A percentile compares a stretch with the other conserved stretches of the same genome.
Evolutionary conservation across 371 early-diverging fungal genomes (phyloP).

Genomic region (Mucor racemosus): DNA sequence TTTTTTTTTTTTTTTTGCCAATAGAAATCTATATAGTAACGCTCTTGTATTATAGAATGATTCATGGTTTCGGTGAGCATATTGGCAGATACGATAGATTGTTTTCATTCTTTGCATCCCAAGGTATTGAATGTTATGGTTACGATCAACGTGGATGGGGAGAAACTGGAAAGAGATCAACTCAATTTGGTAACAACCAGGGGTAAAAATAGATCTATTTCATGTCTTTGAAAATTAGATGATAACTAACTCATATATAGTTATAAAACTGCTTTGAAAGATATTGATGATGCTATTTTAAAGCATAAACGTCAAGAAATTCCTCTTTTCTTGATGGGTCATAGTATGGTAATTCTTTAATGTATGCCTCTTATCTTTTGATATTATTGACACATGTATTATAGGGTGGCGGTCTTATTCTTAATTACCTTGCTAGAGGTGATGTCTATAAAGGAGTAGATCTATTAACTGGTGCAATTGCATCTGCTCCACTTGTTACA

Average conservation of each 20-base stretch:
- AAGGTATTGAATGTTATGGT: constrained; percentile 60
- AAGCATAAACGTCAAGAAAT: constrained; percentile 41
- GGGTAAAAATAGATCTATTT: constrained; percentile 40
- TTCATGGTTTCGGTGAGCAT: constrained; percentile 77
- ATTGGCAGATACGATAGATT: constrained; percentile 62
- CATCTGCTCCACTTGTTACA: constrained; percentile 46
- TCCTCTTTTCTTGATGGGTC: constrained; percentile 68
- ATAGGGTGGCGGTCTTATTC: constrained; percentile 62
- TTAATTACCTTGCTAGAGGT: constrained; percentile 57
- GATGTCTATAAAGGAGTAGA: constrained; percentile 41
- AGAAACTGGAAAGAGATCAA: constrained; percentile 57
- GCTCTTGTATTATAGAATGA: constrained; percentile 45
- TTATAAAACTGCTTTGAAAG: constrained; percentile 44
- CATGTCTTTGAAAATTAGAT: not conserved
- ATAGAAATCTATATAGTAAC: not conserved
- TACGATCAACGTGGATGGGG: constrained; percentile 76
- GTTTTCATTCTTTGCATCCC: constrained; percentile 54
- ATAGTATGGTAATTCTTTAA: constrained; percentile 56
- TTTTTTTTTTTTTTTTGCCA: not conserved
- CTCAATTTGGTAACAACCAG: constrained; percentile 56
- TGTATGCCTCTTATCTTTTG: not conserved
- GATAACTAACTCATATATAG: constrained; percentile 13
- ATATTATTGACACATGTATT: not conserved
- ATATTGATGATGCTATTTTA: constrained; percentile 61
- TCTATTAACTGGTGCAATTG: constrained; percentile 53